phyloP scores from a whole-genome alignment of 345 rosid species.

The Hypericum androsaemum region DNA sequence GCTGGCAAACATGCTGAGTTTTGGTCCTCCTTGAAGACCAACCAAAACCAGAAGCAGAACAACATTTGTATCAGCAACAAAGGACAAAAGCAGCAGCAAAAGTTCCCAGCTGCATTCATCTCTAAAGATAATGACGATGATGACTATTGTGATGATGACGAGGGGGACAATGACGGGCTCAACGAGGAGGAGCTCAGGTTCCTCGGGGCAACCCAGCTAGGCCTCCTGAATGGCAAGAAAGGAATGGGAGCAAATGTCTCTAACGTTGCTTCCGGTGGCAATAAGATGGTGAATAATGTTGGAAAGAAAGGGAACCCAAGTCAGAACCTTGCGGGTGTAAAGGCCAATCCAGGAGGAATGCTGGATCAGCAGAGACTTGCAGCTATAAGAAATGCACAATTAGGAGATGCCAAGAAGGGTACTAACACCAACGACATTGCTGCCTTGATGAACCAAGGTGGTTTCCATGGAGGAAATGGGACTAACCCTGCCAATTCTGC shows the following conservation, averaged over 20 bases:
- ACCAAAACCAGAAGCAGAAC: conserved; percentile 35
- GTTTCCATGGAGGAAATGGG: conserved; percentile 22
- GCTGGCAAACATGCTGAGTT: conserved; percentile 73
- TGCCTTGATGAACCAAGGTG: conserved; percentile 44
- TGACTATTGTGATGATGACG: conserved; percentile 31
- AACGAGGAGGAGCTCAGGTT: conserved; percentile 29
- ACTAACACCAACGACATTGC: conserved; percentile 24
- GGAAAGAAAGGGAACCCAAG: conserved; percentile 46
- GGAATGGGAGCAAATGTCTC: conserved; percentile 20
- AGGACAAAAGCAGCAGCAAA: conserved; percentile 12
- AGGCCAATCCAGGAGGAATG: conserved; percentile 18
- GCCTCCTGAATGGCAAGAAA: conserved; percentile 39
- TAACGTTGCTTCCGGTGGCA: conserved; percentile 13
- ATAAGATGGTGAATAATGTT: conserved; percentile 25
- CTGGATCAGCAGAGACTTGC: conserved; percentile 43
- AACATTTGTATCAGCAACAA: conserved; percentile 21
- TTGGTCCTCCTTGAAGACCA: conserved; percentile 28
- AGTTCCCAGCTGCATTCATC: conserved; percentile 6
- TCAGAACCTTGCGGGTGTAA: conserved; percentile 32
- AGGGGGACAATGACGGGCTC: conserved; percentile 24
- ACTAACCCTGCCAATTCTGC: conserved; percentile 6
- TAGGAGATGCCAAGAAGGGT: conserved; percentile 23
- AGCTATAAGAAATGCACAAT: conserved; percentile 38
- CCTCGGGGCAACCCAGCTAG: conserved; percentile 22
- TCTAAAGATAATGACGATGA: conserved; percentile 43